These are phyloP conservation scores for Dillenia turbinata DNA, from an alignment of 164 flowering plant genomes.

Conservation along the genomic window DNA sequence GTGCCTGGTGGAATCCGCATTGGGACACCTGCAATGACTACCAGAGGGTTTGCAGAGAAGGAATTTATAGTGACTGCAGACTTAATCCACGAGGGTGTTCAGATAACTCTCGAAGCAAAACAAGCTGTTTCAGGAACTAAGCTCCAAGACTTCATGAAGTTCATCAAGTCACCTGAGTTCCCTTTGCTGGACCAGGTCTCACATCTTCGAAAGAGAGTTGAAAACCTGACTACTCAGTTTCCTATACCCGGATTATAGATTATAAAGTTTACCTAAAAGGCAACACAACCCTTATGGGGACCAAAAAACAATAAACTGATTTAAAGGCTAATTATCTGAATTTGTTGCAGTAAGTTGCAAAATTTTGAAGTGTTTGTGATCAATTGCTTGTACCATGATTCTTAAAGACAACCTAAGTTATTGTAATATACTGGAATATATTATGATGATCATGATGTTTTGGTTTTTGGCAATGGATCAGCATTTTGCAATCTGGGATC, in stretches of 20 bases:
- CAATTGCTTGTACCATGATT: no score
- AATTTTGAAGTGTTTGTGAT: no score
- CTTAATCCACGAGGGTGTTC: slow-evolving; percentile 83
- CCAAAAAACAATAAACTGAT: no score
- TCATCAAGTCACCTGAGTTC: slow-evolving; percentile 56
- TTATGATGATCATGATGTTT: no score
- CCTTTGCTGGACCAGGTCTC: slow-evolving; percentile 37
- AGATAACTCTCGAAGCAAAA: slow-evolving; percentile 68
- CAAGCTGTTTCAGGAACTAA: slow-evolving; percentile 54
- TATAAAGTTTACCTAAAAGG: background rate
- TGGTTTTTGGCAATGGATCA: no score
- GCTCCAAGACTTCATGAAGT: slow-evolving; percentile 82
- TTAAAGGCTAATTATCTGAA: no score
- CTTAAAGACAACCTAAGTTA: no score
- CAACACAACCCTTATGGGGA: no score
- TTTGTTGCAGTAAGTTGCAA: no score
- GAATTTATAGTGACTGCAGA: slow-evolving; percentile 70
- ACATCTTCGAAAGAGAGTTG: slow-evolving; percentile 65
- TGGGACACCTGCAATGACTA: slow-evolving; percentile 96
- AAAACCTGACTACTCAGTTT: slow-evolving; percentile 66
- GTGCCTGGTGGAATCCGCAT: slow-evolving; percentile 95
- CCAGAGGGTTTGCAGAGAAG: slow-evolving; percentile 72
- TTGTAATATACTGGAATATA: no score
- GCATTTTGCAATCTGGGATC: no score
- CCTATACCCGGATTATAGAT: slow-evolving; percentile 90